Evolutionary conservation across 768 basidiomycete genomes (phyloP), one percentile per base, ranked within the genome.

Genomic region (Suillus americanus): DNA sequence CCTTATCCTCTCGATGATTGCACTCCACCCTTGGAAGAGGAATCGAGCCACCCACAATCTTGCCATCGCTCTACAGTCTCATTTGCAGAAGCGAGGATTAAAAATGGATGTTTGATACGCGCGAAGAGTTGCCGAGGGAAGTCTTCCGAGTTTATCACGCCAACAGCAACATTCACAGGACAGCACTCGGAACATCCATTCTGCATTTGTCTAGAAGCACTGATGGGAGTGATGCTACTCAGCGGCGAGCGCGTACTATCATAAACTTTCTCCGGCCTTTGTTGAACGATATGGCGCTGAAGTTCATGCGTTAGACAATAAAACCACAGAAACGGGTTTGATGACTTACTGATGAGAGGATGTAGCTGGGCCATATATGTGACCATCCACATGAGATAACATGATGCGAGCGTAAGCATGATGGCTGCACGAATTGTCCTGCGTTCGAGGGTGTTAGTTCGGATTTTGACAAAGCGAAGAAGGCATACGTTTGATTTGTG

Each of bases 361-460:
- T 98, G 89, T 60, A 97, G 77, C 73, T 99, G 96, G 1, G 95
- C 95, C 74, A 97, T 83, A 78, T 97, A 99, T n/a, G 96, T 95
- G 72, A 97, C 87, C 80, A 90, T 90, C 96, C 96, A 99, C 88
- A 98, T 89, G 70, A 99, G 85, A 80, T 95, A 99, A 78, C 93
- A 96, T 62, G 85, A 90, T 3, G 86, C 80, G 20, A 98, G 77
- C 3, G 92, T 85, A 66, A 99, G 85, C 79, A 94, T 82, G 56
- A 94, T 73, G 66, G 84, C 85, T 2, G 94, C 91, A 69, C 96
- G 90, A 67, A 95, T 85, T 60, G 95, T 85, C 64, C 96, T 99
- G 76, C 25, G 55, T 56, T 48, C 25, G 46, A 57, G 35, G 25
- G 63, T 25, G 33, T 10, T 30, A 20, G 37, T 23, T 71, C 46